Evolutionary conservation across 2,329 filamentous ascomycete species (phyloP).

Genomic region (Stenocarpella maydis): DNA sequence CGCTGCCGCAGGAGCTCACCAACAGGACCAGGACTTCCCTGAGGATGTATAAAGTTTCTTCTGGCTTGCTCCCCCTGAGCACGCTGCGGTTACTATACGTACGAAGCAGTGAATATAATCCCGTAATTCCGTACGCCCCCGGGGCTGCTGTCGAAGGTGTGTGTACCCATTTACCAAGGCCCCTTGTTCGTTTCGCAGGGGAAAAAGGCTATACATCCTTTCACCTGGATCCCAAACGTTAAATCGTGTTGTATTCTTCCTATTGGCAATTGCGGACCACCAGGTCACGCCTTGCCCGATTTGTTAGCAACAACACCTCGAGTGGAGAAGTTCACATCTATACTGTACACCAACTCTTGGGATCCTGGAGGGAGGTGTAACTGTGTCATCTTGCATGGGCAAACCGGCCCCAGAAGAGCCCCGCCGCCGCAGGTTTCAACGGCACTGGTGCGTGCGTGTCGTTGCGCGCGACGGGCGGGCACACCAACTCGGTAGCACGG

Average conservation of each 20-base stretch:
- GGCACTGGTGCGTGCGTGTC: conserved; percentile 1
- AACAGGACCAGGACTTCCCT: neutral
- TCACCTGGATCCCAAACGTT: too few species aligned
- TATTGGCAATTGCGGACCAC: too few species aligned
- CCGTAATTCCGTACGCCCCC: conserved; percentile 1
- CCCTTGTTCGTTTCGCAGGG: conserved; percentile 8
- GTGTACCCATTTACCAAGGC: neutral
- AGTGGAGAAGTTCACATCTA: too few species aligned
- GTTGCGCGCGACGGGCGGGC: neutral
- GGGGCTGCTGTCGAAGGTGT: neutral
- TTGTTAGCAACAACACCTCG: too few species aligned
- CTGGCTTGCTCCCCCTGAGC: too few species aligned
- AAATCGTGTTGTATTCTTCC: too few species aligned
- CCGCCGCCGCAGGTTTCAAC: conserved; percentile 13
- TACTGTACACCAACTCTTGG: too few species aligned
- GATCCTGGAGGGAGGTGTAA: too few species aligned
- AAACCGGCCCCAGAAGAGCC: neutral
- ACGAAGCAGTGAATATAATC: neutral
- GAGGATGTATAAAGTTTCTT: neutral
- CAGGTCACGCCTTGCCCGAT: too few species aligned
- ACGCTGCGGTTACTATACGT: neutral
- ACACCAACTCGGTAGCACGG: neutral
- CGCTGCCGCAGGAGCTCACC: neutral
- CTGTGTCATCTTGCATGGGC: conserved; percentile 12
- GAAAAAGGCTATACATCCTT: too few species aligned